Evolutionary conservation across 805 yeast genomes (phyloP).

Genomic region (Saccharomyces eubayanus): DNA sequence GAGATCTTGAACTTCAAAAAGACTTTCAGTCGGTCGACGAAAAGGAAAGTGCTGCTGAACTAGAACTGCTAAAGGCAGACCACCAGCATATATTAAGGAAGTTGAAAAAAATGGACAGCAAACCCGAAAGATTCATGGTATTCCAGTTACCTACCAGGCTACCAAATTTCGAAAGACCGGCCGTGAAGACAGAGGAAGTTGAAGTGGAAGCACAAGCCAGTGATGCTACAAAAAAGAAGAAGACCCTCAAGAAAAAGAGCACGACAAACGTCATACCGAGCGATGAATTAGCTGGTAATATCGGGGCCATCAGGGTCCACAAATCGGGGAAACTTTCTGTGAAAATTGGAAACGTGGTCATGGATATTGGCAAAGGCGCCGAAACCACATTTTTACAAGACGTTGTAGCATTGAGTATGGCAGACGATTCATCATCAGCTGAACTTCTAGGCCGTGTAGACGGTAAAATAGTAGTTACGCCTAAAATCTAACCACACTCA

Average conservation of each 20-base stretch:
- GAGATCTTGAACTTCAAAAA: conserved; percentile 19
- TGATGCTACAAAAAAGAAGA: conserved; percentile 7
- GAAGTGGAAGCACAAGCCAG: conserved; percentile 12
- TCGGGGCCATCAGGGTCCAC: conserved; percentile 71
- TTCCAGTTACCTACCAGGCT: conserved; percentile 34
- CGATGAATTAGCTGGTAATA: conserved; percentile 39
- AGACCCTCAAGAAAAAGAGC: conserved; percentile 7
- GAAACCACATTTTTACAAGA: conserved; percentile 66
- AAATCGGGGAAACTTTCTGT: conserved; percentile 76
- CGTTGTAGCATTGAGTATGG: conserved; percentile 45
- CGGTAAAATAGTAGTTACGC: conserved; percentile 52
- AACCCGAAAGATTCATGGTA: conserved; percentile 30
- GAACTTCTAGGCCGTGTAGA: conserved; percentile 47
- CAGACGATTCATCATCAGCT: conserved; percentile 36
- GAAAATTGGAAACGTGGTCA: conserved; percentile 57
- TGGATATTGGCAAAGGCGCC: conserved; percentile 68
- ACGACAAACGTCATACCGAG: conserved; percentile 5
- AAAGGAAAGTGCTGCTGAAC: conserved; percentile 33
- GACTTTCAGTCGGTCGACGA: conserved; percentile 27
- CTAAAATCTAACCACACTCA: conserved; percentile 31
- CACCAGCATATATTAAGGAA: conserved; percentile 31
- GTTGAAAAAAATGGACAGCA: conserved; percentile 24
- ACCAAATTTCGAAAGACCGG: conserved; percentile 27
- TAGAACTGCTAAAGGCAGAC: conserved; percentile 32
- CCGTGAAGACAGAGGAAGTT: conserved; percentile 6